Percentiles rank a stretch among this genome's conserved stretches.
These are phyloP conservation scores for Geotrichum cucujoidarum DNA, from an alignment of 1,139 yeast genomes.

Conservation along the genomic window DNA sequence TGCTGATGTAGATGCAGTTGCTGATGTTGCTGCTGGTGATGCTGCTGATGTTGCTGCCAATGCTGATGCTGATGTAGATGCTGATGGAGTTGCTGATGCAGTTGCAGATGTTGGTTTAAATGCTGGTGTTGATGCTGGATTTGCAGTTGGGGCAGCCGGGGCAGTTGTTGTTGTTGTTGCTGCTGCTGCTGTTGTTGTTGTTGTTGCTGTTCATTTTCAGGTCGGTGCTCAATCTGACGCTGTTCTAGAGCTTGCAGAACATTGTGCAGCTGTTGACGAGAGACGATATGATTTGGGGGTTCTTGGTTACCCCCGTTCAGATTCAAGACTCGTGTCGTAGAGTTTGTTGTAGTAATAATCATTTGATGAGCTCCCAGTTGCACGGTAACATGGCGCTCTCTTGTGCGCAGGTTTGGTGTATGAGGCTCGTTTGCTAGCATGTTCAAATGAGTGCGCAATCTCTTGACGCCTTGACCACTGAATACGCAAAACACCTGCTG, in stretches of 20 bases:
- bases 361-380: constrained; percentile 1
- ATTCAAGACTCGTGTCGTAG: neutral
- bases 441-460: constrained; percentile 59
- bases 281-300: too few species aligned
- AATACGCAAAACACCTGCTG: constrained; percentile 86
- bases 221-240: neutral
- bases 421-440: constrained; percentile 25
- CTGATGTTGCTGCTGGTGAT: too few species aligned
- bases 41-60: too few species aligned
- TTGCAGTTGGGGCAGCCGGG: neutral
- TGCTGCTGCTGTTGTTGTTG: neutral
- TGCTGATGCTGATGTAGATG: too few species aligned
- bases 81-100: too few species aligned
- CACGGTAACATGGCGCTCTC: neutral
- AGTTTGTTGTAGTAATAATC: neutral
- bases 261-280: too few species aligned
- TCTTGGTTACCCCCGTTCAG: too few species aligned
- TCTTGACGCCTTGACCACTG: constrained; percentile 82
- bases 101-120: too few species aligned
- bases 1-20: too few species aligned
- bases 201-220: too few species aligned
- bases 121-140: too few species aligned
- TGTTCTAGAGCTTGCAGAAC: too few species aligned
- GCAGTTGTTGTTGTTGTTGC: neutral
- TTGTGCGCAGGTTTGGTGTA: neutral